Percentiles rank a stretch among this genome's conserved stretches.
Conservation (phyloP, 2,329 filamentous ascomycete species). For the Tothia fuscella region DNA sequence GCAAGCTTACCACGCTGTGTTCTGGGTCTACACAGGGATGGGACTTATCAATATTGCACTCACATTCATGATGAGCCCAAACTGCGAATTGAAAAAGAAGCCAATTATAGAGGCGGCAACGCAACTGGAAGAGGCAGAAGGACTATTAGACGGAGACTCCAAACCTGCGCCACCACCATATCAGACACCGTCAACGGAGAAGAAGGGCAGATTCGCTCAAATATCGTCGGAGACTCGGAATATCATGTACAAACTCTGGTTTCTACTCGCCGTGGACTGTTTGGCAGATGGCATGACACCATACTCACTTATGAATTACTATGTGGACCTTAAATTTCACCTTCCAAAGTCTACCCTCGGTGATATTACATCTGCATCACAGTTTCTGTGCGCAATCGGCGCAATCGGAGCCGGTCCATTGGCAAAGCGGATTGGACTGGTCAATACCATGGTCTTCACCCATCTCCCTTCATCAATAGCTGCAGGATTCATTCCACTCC, state of each 20-base stretch:
- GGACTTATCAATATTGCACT: slow-evolving; percentile 9
- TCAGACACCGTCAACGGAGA: not conserved
- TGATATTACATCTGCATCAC: slow-evolving; percentile 39
- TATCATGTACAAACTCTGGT: slow-evolving; percentile 49
- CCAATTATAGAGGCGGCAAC: not conserved
- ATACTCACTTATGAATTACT: slow-evolving; percentile 40
- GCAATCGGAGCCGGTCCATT: slow-evolving; percentile 47
- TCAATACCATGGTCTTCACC: slow-evolving; percentile 32
- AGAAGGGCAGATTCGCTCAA: slow-evolving; percentile 14
- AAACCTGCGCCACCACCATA: not conserved
- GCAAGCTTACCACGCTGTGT: slow-evolving; percentile 10
- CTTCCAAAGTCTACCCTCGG: slow-evolving; percentile 42
- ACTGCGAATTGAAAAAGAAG: slow-evolving; percentile 3
- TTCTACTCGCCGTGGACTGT: slow-evolving; percentile 56
- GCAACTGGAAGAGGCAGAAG: slow-evolving; percentile 5
- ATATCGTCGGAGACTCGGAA: slow-evolving; percentile 27
- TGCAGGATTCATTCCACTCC: slow-evolving; percentile 17
- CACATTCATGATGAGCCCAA: not conserved
- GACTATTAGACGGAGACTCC: not conserved
- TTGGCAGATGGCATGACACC: slow-evolving; percentile 56
- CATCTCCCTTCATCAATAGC: slow-evolving; percentile 42
- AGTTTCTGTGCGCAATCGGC: slow-evolving; percentile 29
- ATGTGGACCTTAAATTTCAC: slow-evolving; percentile 43
- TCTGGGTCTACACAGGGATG: slow-evolving; percentile 11
- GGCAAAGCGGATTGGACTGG: slow-evolving; percentile 48